Evolutionary conservation across 495 filamentous ascomycete species (phyloP).

Genomic region (Xylaria curta): DNA sequence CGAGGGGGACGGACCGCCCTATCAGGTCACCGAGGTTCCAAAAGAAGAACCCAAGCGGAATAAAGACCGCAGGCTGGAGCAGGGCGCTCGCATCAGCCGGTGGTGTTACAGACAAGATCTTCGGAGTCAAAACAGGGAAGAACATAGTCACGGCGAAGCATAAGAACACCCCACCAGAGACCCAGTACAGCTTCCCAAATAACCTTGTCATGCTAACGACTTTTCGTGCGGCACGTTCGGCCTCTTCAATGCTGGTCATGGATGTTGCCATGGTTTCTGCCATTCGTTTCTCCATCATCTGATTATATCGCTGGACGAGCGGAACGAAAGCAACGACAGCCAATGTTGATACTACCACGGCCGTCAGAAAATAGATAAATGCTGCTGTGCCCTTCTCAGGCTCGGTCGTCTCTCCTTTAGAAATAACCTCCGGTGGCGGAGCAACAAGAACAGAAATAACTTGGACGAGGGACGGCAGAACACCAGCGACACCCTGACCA

Average conservation of each 20-base stretch:
- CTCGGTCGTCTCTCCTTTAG: slow-evolving; percentile 20
- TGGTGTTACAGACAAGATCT: slow-evolving; percentile 73
- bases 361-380: slow-evolving; percentile 90
- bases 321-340: slow-evolving; percentile 64
- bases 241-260: slow-evolving; percentile 52
- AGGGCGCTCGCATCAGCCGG: slow-evolving; percentile 58
- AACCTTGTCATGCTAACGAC: slow-evolving; percentile 69
- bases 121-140: slow-evolving; percentile 89
- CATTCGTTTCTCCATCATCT: slow-evolving; percentile 49
- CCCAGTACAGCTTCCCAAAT: slow-evolving; percentile 74
- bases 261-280: slow-evolving; percentile 46
- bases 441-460: slow-evolving; percentile 82
- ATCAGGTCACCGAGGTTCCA: slow-evolving; percentile 91
- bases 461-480: slow-evolving; percentile 85
- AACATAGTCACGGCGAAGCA: slow-evolving; percentile 89
- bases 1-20: slow-evolving; percentile 71
- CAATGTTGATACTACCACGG: slow-evolving; percentile 66
- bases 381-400: slow-evolving; percentile 66
- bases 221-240: slow-evolving; percentile 57
- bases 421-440: slow-evolving; percentile 42
- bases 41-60: slow-evolving; percentile 87
- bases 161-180: slow-evolving; percentile 72
- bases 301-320: slow-evolving; percentile 53
- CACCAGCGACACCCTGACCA: slow-evolving; percentile 90
- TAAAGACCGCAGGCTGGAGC: slow-evolving; percentile 76